A percentile compares a stretch with the other conserved stretches of the same genome.
phyloP scores from a whole-genome alignment of 495 filamentous ascomycete species.

The Evansstolkia leycettana region DNA sequence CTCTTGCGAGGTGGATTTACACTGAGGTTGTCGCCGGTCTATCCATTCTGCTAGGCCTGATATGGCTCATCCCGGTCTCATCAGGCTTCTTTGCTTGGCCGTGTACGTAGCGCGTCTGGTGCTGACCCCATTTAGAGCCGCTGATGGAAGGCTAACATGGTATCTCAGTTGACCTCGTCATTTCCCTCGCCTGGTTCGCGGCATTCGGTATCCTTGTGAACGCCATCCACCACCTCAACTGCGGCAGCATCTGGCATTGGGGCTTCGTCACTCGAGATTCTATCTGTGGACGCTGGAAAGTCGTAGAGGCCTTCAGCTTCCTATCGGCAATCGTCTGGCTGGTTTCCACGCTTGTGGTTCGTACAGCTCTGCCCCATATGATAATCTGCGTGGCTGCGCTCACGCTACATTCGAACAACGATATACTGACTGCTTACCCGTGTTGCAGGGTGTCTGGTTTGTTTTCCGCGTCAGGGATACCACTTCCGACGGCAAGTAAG shows the following conservation, averaged over 20 bases:
- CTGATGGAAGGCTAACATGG: neutral
- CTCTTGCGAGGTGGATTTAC: slow-evolving; percentile 44
- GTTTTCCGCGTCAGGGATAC: slow-evolving; percentile 22
- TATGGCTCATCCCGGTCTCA: slow-evolving; percentile 45
- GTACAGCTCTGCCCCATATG: slow-evolving; percentile 4
- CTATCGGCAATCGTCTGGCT: slow-evolving; percentile 58
- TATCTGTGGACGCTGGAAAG: slow-evolving; percentile 50
- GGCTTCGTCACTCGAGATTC: slow-evolving; percentile 19
- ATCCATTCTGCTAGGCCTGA: slow-evolving; percentile 35
- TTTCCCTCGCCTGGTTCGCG: slow-evolving; percentile 51
- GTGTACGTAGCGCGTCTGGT: slow-evolving; percentile 12
- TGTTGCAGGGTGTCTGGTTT: slow-evolving; percentile 27
- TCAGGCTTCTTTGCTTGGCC: slow-evolving; percentile 32
- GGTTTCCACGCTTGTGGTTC: slow-evolving; percentile 40
- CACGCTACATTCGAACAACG: neutral
- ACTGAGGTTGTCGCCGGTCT: slow-evolving; percentile 45
- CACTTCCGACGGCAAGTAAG: slow-evolving; percentile 6
- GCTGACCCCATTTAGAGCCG: neutral
- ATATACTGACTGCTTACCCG: neutral
- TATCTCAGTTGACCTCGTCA: slow-evolving; percentile 39
- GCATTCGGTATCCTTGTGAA: slow-evolving; percentile 52
- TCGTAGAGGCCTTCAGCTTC: slow-evolving; percentile 54
- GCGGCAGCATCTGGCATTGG: slow-evolving; percentile 45
- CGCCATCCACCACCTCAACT: slow-evolving; percentile 33
- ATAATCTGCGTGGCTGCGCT: too few species aligned